A percentile compares a stretch with the other conserved stretches of the same genome.
Conservation (phyloP, 306 rosid genomes). For the Gastrolobium bilobum region DNA sequence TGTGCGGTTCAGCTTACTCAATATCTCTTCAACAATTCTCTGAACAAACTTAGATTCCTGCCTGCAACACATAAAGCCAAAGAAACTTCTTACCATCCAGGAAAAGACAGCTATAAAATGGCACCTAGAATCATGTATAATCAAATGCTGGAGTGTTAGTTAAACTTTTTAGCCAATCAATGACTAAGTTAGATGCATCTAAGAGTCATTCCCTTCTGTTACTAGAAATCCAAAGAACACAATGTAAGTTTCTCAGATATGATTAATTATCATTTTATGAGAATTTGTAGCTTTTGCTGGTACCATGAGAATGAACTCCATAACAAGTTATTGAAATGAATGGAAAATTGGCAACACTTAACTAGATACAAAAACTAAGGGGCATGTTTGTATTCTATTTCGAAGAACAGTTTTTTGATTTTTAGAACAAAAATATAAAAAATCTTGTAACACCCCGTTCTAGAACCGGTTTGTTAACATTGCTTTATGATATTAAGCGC, state of each 20-base stretch:
- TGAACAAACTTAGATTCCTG: slow-evolving; percentile 25
- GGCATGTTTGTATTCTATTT: no score
- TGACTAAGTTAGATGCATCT: not conserved
- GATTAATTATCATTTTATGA: not conserved
- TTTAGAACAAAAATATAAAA: no score
- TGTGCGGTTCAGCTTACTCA: slow-evolving; percentile 16
- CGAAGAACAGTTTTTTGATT: no score
- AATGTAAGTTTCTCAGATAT: not conserved
- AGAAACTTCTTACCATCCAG: not conserved
- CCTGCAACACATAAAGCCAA: slow-evolving; percentile 24
- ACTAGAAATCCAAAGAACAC: not conserved
- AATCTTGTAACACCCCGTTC: no score
- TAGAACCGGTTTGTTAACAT: no score
- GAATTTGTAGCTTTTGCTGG: not conserved
- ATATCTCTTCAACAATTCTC: slow-evolving; percentile 37
- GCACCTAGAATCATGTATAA: not conserved
- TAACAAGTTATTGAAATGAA: not conserved
- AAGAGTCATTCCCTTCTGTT: not conserved
- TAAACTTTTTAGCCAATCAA: not conserved
- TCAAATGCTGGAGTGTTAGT: not conserved
- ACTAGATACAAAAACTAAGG: not conserved
- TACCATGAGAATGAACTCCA: not conserved
- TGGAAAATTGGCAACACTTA: not conserved
- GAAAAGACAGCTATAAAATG: not conserved
- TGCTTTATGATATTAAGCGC: no score